Percentiles rank a stretch among this genome's conserved stretches.
Evolutionary conservation across 768 basidiomycete species (phyloP).

Genomic region (Lentinula guzmanii): DNA sequence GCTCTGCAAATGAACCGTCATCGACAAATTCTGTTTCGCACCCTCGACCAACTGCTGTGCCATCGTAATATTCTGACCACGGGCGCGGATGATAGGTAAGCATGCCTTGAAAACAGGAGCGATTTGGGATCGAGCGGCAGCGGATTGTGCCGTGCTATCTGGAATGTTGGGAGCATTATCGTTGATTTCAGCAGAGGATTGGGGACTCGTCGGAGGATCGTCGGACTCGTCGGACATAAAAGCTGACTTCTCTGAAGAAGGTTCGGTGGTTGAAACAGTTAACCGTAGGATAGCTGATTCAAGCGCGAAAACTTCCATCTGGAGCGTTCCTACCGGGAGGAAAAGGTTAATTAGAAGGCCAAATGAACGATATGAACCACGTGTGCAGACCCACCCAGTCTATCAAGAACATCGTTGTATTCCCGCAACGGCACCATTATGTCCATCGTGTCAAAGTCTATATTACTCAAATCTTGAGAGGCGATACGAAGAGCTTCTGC

Average conservation of each 20-base stretch:
- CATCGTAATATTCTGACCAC: constrained; percentile 39
- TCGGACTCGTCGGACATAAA: neutral
- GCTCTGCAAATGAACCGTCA: constrained; percentile 42
- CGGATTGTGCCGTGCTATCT: constrained; percentile 12
- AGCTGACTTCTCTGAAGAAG: neutral
- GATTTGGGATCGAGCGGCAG: constrained; percentile 23
- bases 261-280: neutral
- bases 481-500: constrained; percentile 39
- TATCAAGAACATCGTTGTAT: constrained; percentile 37
- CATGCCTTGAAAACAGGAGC: constrained; percentile 37
- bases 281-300: constrained; percentile 5
- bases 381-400: constrained; percentile 28
- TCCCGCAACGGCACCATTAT: constrained; percentile 27
- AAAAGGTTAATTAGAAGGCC: constrained; percentile 14
- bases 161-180: neutral
- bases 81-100: constrained; percentile 40
- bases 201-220: neutral
- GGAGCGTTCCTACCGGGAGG: neutral
- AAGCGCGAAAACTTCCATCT: constrained; percentile 3
- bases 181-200: neutral
- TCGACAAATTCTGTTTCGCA: constrained; percentile 43
- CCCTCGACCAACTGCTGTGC: constrained; percentile 45
- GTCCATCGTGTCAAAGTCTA: constrained; percentile 24
- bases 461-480: constrained; percentile 15
- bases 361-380: neutral